Evolutionary conservation across 306 rosid species (phyloP), one percentile per base, ranked within the genome.

Genomic region (Inga oerstediana): DNA sequence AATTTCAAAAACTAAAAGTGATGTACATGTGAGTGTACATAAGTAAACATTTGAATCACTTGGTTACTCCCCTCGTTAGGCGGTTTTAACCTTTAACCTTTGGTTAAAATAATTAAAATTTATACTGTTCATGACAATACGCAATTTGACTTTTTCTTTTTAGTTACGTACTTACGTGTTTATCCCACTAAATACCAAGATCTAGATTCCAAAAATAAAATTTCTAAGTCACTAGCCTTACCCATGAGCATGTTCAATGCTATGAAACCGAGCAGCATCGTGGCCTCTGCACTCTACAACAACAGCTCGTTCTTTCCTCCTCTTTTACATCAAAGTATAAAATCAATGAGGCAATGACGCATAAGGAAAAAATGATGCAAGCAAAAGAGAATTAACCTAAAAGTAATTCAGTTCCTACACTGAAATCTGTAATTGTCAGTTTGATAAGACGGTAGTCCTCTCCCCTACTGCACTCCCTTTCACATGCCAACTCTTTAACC

Each of bases 391-490:
- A 58, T 41, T 58, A 66, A 79, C 76, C 79, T 9, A 75, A 52
- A 81, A 43, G 48, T 32, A 32, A 32, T 54, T 46, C 37, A 48
- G 79, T 71, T 83, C 88, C 35, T 82, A 94, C 97, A 77, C 84
- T 89, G 94, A 89, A 96, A 86, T 96, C 93, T 80, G 91, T 92
- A 86, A 96, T 91, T 45, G 92, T 87, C 82, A 96, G 99, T 88
- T 90, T 96, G 94, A 94, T 87, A 84, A 96, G 91, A 69, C 98
- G 94, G 80, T 94, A 96, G 74, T 95, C 97, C 90, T 93, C 97
- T 66, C 98, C 97, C 94, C 97, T 90, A 92, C 98, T 95, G 92
- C 95, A 95, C 87, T 95, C 97, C 84, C 94, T 91, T 89, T 95
- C 98, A 79, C 98, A 95, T 67, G 83, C 90, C 90, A 96, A 85